A percentile compares a stretch with the other conserved stretches of the same genome.
Evolutionary conservation across 768 basidiomycete genomes (phyloP).

Genomic region (Kwoniella dendrophila): DNA sequence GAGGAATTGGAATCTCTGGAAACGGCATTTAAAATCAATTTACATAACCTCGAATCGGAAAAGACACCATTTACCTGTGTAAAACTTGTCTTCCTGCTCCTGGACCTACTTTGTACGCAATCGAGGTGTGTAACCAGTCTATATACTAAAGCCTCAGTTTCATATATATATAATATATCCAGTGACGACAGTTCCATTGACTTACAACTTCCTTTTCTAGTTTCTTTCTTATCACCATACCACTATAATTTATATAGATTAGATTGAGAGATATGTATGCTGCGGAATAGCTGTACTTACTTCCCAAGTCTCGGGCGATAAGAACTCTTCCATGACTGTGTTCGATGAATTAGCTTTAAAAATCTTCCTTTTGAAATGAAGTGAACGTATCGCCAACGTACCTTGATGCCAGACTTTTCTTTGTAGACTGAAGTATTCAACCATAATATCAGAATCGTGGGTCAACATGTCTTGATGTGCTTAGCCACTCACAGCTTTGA

Average conservation of each 20-base stretch:
- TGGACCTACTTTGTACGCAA: conserved; percentile 29
- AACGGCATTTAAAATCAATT: not conserved
- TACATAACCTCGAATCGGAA: not conserved
- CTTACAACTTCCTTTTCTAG: conserved; percentile 26
- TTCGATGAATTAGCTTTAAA: not conserved
- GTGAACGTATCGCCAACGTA: not conserved
- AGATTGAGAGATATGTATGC: not conserved
- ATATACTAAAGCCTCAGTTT: not conserved
- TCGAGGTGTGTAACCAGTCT: conserved; percentile 36
- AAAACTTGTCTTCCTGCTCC: conserved; percentile 25
- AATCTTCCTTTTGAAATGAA: not conserved
- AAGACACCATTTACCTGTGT: conserved; percentile 18
- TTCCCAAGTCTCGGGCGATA: conserved; percentile 28
- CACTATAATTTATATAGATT: conserved; percentile 11
- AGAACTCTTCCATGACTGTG: conserved; percentile 32
- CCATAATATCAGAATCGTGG: not conserved
- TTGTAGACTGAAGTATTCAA: conserved; percentile 17
- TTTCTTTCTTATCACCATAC: conserved; percentile 27
- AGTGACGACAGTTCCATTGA: not conserved
- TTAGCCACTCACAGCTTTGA: conserved; percentile 25
- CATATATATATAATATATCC: not conserved
- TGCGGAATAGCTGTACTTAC: no score
- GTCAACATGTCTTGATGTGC: not conserved
- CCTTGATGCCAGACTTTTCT: conserved; percentile 29
- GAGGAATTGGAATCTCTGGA: conserved; percentile 26